Evolutionary conservation across 164 flowering plant genomes (phyloP).

Genomic region (Sedum album): DNA sequence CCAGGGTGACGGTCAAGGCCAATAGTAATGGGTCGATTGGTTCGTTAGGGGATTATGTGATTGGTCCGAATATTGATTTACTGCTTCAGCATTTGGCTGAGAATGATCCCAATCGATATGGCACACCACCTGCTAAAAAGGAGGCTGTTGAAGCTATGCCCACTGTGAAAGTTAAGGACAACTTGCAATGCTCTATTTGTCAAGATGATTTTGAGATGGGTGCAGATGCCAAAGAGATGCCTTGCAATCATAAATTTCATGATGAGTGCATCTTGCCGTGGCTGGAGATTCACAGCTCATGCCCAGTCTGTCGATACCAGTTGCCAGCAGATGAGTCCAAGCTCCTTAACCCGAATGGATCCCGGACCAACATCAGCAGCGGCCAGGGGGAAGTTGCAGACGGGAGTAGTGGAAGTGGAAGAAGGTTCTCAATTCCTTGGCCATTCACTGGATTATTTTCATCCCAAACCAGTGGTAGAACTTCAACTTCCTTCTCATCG

Average conservation of each 20-base stretch:
- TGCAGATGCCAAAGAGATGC: conserved; percentile 72
- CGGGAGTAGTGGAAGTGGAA: conserved; percentile 24
- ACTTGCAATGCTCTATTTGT: conserved; percentile 59
- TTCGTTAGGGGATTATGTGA: conserved; percentile 61
- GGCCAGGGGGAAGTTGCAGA: conserved; percentile 23
- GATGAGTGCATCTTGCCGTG: conserved; percentile 58
- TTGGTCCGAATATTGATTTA: conserved; percentile 67
- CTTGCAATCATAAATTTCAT: conserved; percentile 86
- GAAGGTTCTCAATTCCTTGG: conserved; percentile 48
- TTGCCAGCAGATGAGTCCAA: conserved; percentile 59
- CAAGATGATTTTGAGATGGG: conserved; percentile 72
- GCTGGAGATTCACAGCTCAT: conserved; percentile 87
- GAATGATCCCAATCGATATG: conserved; percentile 77
- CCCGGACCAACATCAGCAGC: conserved; percentile 15
- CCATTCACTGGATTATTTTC: conserved; percentile 50
- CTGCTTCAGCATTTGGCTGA: conserved; percentile 83
- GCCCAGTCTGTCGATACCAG: conserved; percentile 80
- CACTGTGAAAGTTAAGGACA: conserved; percentile 37
- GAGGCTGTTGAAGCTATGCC: conserved; percentile 77
- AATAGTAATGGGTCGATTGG: conserved; percentile 26
- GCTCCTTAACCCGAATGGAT: conserved; percentile 24
- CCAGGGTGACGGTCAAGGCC: conserved; percentile 32
- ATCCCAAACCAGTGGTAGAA: conserved; percentile 24
- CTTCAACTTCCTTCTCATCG: conserved; percentile 24
- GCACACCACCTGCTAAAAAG: conserved; percentile 83